Base-by-base conservation (phyloP, 345 rosid genomes). In the Excoecaria agallocha region DNA sequence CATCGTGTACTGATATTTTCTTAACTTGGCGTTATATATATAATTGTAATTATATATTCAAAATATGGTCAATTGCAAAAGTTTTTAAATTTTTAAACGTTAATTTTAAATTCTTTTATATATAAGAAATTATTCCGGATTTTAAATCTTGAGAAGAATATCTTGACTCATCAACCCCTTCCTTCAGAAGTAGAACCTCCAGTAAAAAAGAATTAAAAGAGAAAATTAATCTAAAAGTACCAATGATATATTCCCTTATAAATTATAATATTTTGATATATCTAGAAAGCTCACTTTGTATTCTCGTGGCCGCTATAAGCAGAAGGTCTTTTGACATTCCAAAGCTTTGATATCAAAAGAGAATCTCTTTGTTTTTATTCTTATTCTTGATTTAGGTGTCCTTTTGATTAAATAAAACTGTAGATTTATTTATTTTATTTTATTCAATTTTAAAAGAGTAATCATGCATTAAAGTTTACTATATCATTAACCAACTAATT, bases 291-390 rank as follows among this genome's bases (percentile, higher is more conserved):
- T 74, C 76, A 67, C 20, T 25, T 43, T 4, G 17, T 73, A 75
- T 79, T 84, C 82, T 41, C 74, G 51, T 62, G 30, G 22, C 74
- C 83, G 66, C 69, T 74, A n/a, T n/a, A n/a, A n/a, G n/a, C n/a
- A 8, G 19, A 37, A 38, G 66, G 60, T 56, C 76, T 56, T 77
- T 79, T 84, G 82, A 77, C 79, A 73, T 77, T 80, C 80, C 80
- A 73, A 73, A 43, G 20, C 56, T 45, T 30, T 74, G 56, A 6
- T 69, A 64, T 78, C 61, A 38, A 50, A 54, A 62, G 52, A 72
- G 82, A 76, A 72, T 76, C 82, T 49, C n/a, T 11, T 38, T 43
- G 61, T 69, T 61, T 63, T 35, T 70, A 61, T 81, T 82, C 76
- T 67, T 69, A 77, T 84, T 81, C 78, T 74, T 69, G 35, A 38